Evolutionary conservation across 108 stramenopile species (phyloP).

Genomic region (Aurantiochytrium sp.): DNA sequence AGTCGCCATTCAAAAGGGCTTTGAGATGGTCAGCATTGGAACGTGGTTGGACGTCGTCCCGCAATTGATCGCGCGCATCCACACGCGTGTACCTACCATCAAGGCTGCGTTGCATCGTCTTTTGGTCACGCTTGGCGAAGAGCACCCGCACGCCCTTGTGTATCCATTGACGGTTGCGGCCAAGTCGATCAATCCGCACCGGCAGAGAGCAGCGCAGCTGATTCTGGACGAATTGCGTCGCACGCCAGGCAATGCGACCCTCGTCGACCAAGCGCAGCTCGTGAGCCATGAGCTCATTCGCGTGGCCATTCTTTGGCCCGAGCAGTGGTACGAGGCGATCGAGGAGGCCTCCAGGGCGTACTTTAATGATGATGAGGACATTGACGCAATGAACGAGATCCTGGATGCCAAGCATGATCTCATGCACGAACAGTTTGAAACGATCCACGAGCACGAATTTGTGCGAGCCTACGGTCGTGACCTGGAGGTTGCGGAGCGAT

Average conservation of each 20-base stretch:
- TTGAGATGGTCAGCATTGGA: constrained; percentile 67
- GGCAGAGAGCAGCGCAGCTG: constrained; percentile 76
- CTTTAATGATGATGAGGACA: constrained; percentile 87
- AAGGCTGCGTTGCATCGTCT: constrained; percentile 75
- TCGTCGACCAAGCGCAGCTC: constrained; percentile 86
- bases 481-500: constrained; percentile 63
- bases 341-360: constrained; percentile 85
- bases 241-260: constrained; percentile 45
- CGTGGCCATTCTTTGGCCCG: constrained; percentile 98
- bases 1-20: constrained; percentile 35
- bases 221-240: constrained; percentile 76
- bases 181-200: constrained; percentile 77
- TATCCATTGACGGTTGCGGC: constrained; percentile 85
- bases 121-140: constrained; percentile 70
- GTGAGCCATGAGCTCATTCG: constrained; percentile 91
- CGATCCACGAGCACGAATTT: constrained; percentile 70
- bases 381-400: constrained; percentile 78
- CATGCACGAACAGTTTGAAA: constrained; percentile 67
- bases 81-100: constrained; percentile 65
- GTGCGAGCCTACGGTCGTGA: constrained; percentile 66
- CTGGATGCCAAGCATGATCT: constrained; percentile 70
- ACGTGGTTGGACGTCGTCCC: constrained; percentile 96
- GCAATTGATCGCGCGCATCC: constrained; percentile 95
- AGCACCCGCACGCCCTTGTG: constrained; percentile 93
- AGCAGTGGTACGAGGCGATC: constrained; percentile 92